Conservation (phyloP, 371 early-diverging fungal species). For the Thermomucor indicae-seudaticae region DNA sequence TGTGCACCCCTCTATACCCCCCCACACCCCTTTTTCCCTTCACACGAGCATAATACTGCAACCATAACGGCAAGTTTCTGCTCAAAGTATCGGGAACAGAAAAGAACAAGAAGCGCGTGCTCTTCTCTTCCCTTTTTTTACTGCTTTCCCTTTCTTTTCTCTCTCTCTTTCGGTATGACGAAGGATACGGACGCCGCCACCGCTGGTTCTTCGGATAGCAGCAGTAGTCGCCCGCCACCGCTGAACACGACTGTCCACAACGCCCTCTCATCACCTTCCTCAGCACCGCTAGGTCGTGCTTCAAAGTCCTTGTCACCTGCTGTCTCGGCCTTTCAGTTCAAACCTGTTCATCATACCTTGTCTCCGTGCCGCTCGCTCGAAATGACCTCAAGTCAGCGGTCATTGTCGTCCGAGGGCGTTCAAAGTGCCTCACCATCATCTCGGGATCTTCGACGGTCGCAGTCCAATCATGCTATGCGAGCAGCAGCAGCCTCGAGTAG, state of each 20-base stretch:
- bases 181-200: too few relatives aligned
- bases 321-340: slow-evolving; percentile 34
- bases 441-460: slow-evolving; percentile 6
- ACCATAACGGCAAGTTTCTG: too few relatives aligned
- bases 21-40: too few relatives aligned
- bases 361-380: not conserved
- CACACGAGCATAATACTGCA: too few relatives aligned
- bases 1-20: too few relatives aligned
- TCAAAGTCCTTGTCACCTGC: slow-evolving; percentile 25
- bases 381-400: not conserved
- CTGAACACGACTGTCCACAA: too few relatives aligned
- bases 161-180: not conserved
- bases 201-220: too few relatives aligned
- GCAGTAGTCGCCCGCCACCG: too few relatives aligned
- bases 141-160: not conserved
- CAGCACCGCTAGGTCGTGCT: too few relatives aligned
- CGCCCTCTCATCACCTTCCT: too few relatives aligned
- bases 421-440: slow-evolving; percentile 1
- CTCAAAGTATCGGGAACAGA: too few relatives aligned
- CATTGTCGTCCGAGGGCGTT: slow-evolving; percentile 7
- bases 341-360: slow-evolving; percentile 13
- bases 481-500: not conserved
- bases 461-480: slow-evolving; percentile 1
- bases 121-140: slow-evolving; percentile 1
- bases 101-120: not conserved